Conservation (phyloP, 108 stramenopile species). For the Nitzschia inconspicua region DNA sequence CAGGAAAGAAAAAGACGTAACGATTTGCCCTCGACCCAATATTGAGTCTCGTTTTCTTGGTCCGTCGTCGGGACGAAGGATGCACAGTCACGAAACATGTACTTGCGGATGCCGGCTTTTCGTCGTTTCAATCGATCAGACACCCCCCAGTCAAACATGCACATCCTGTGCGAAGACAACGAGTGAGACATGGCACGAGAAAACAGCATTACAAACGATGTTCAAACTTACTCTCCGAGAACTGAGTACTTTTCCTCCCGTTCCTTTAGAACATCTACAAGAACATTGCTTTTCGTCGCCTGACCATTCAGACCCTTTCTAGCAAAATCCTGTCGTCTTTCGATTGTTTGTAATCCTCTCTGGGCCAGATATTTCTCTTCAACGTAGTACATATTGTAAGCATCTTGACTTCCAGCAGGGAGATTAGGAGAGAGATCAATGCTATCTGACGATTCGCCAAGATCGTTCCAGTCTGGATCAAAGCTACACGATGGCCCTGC, state of each 20-base stretch:
- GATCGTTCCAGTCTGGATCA: conserved; percentile 1
- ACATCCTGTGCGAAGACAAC: conserved; percentile 19
- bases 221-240: conserved; percentile 26
- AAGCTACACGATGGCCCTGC: conserved; percentile 56
- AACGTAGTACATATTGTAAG: conserved; percentile 89
- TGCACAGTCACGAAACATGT: conserved; percentile 21
- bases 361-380: conserved; percentile 57
- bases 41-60: background rate
- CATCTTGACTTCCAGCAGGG: conserved; percentile 48
- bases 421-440: background rate
- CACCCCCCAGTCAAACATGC: conserved; percentile 20
- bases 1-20: conserved; percentile 56
- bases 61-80: conserved; percentile 5
- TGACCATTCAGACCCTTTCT: background rate
- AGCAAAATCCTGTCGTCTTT: conserved; percentile 13
- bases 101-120: conserved; percentile 30
- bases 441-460: background rate
- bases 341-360: conserved; percentile 10
- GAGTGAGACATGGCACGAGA: background rate
- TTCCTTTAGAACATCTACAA: conserved; percentile 22
- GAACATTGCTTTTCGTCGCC: too few species aligned
- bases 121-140: conserved; percentile 23
- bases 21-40: conserved; percentile 55
- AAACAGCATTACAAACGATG: background rate
- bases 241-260: conserved; percentile 9